phyloP scores from a whole-genome alignment of 2,329 filamentous ascomycete species.

The Onygena corvina region DNA sequence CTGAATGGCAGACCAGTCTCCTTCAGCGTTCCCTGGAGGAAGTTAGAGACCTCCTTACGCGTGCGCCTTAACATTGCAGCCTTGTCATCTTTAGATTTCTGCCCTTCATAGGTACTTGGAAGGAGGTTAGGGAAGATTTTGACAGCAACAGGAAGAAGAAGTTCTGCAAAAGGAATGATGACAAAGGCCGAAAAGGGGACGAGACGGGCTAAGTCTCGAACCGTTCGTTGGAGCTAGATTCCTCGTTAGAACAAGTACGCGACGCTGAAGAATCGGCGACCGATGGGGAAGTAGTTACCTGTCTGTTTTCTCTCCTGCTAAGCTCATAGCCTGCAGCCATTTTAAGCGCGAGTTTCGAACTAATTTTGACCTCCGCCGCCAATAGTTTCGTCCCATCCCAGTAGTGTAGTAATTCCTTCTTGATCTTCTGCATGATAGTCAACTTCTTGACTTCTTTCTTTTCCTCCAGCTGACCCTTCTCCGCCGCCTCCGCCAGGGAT shows the following conservation, averaged over 20 bases:
- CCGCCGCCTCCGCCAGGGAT: conserved; percentile 20
- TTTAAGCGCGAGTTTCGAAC: conserved; percentile 78
- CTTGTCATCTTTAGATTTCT: conserved; percentile 83
- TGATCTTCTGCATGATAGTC: conserved; percentile 82
- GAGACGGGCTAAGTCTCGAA: conserved; percentile 81
- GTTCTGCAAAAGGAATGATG: conserved; percentile 89
- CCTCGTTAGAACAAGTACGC: conserved; percentile 12
- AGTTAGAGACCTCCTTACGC: conserved; percentile 83
- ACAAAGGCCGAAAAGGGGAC: conserved; percentile 96
- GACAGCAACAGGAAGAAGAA: conserved; percentile 79
- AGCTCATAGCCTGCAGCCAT: conserved; percentile 98
- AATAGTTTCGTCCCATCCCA: conserved; percentile 97
- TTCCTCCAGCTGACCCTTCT: conserved; percentile 49
- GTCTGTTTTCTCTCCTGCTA: conserved; percentile 81
- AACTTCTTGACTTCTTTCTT: conserved; percentile 72
- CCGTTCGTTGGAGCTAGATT: conserved; percentile 63
- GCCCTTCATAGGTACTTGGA: conserved; percentile 90
- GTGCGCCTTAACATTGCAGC: conserved; percentile 68
- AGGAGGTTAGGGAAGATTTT: conserved; percentile 95
- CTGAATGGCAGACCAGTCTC: conserved; percentile 90
- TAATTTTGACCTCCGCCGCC: conserved; percentile 85
- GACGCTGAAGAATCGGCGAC: no score
- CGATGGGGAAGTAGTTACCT: conserved; percentile 37
- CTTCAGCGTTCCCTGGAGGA: conserved; percentile 74
- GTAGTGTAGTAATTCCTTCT: conserved; percentile 87